phyloP scores from a whole-genome alignment of 805 yeast species.

The Nakazawaea ambrosiae region DNA sequence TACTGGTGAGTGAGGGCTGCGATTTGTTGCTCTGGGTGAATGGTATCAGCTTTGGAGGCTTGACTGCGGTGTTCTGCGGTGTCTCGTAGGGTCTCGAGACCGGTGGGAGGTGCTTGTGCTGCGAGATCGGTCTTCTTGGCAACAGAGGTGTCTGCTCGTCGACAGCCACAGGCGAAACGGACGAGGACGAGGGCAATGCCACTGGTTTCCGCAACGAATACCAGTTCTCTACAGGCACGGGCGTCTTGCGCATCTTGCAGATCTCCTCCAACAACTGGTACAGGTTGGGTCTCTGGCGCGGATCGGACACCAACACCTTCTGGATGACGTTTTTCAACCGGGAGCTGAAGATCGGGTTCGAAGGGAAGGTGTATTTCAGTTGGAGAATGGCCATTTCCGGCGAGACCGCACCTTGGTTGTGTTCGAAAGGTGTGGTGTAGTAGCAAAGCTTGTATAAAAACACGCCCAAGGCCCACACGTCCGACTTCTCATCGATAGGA shows the following conservation, averaged over 20 bases:
- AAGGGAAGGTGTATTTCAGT: conserved; percentile 46
- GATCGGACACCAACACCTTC: conserved; percentile 57
- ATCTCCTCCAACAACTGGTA: conserved; percentile 66
- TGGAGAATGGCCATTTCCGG: conserved; percentile 53
- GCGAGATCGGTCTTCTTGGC: conserved; percentile 3
- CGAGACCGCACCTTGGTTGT: conserved; percentile 24
- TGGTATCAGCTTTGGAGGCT: not conserved
- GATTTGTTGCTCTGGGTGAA: conserved; percentile 4
- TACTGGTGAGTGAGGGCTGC: conserved; percentile 3
- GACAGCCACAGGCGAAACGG: not conserved
- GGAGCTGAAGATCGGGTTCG: conserved; percentile 51
- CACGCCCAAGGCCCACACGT: conserved; percentile 81
- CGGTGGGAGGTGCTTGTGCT: not conserved
- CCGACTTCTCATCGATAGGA: conserved; percentile 77
- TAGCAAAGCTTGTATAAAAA: conserved; percentile 72
- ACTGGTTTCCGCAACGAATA: conserved; percentile 17
- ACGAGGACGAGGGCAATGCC: not conserved
- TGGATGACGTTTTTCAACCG: conserved; percentile 58
- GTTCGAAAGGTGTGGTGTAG: conserved; percentile 79
- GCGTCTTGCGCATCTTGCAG: conserved; percentile 48
- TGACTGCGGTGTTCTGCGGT: not conserved
- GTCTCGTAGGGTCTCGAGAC: not conserved
- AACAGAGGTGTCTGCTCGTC: conserved; percentile 11
- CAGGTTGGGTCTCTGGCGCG: conserved; percentile 66
- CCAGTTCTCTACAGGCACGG: conserved; percentile 33